Base-by-base conservation (phyloP, 495 filamentous ascomycete species). In the Lasiosphaeria ovina region DNA sequence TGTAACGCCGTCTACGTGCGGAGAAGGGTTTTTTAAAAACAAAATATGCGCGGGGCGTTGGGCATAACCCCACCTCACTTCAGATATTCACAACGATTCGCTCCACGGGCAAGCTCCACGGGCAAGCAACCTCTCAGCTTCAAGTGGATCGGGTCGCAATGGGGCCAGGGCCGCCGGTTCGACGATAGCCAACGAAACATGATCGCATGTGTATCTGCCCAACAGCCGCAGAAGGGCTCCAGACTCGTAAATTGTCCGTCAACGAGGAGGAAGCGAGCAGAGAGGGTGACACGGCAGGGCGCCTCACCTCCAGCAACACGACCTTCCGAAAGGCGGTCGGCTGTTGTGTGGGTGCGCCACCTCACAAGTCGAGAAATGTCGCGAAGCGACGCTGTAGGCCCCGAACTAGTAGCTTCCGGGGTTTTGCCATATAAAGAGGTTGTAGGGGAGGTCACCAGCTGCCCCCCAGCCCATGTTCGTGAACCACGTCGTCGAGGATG, bases 161-260 rank as follows among this genome's bases (percentile, higher is more conserved):
- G 40, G 49, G 54, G 62, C 24, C 38, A 48, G 47, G 42, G 36
- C 35, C 17, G 33, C 54, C 42, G 33, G 35, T 51, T 57, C 17
- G 35, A 53, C 38, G 47, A 56, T 31, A 48, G 35, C 62, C 58
- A 64, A 64, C 62, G 50, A 61, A 48, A 52, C 17, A 33, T 48
- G 34, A 59, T 52, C 59, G 53, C 62, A 64, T 59, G 62, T 54
- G 59, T 58, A 64, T 57, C 54, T 64, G 62, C 62, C 62, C 62
- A 64, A 64, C 62, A 62, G 59, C 62, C 47, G 62, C 49, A 31
- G 40, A 62, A 62, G 44, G 48, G 54, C 47, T 57, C 36, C 44
- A 47, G 12, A 2, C 11, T 47, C 36, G 24, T 47, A 12, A 16
- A 35, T 6, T 14, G 58, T 54, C 49, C 51, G 12, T 60, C 51